Percentiles rank a stretch among this genome's conserved stretches.
Evolutionary conservation across 441 rosid species (phyloP).

Genomic region (Gossypium trilobum): DNA sequence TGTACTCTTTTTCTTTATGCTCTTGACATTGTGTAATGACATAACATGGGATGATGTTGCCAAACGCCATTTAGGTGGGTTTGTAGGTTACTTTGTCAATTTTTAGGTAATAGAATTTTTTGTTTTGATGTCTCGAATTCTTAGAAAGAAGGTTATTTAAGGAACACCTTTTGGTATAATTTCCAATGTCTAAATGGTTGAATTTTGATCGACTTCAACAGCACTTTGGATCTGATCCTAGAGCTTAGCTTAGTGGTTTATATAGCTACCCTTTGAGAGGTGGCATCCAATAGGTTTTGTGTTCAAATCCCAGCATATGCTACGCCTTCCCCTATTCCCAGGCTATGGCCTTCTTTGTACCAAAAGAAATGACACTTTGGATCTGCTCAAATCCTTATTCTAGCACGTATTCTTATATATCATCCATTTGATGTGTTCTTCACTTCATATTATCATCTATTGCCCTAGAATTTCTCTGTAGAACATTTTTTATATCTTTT

Average conservation of each 20-base stretch:
- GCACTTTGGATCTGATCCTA: neutral
- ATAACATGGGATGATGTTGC: neutral
- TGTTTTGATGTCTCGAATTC: neutral
- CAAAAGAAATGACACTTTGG: neutral
- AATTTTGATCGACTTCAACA: neutral
- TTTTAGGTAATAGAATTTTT: neutral
- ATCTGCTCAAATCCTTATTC: neutral
- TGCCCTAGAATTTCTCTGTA: constrained; percentile 2
- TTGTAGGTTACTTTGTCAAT: neutral
- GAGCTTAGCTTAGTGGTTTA: neutral
- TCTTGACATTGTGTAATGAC: neutral
- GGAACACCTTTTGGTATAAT: neutral
- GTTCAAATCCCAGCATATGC: neutral
- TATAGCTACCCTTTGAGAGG: neutral
- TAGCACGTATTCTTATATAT: neutral
- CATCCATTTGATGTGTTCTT: neutral
- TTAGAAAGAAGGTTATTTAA: neutral
- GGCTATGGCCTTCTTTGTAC: neutral
- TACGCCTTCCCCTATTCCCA: neutral
- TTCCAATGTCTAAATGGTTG: neutral
- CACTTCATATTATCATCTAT: neutral
- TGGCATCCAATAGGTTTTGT: neutral
- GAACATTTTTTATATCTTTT: neutral
- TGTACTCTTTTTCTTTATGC: neutral
- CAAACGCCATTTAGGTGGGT: constrained; percentile 1